A percentile compares a stretch with the other conserved stretches of the same genome.
These are phyloP conservation scores for Tulasnella sp. DNA, from an alignment of 768 basidiomycete genomes.

Conservation along the genomic window DNA sequence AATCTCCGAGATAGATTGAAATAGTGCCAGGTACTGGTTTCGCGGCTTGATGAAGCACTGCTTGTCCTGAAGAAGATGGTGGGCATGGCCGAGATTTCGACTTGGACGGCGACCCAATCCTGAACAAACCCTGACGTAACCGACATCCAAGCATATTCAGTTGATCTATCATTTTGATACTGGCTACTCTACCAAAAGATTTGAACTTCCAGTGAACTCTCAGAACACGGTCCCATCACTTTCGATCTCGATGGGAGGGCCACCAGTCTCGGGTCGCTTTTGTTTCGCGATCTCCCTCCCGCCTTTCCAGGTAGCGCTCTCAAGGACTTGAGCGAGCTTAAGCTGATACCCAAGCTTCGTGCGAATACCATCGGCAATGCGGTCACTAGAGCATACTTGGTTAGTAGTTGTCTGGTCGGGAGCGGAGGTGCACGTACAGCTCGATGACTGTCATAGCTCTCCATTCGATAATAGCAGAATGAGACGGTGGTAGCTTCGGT, in stretches of 20 bases:
- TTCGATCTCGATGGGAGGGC: conserved; percentile 77
- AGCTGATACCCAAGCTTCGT: conserved; percentile 42
- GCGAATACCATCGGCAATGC: conserved; percentile 62
- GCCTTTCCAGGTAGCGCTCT: conserved; percentile 95
- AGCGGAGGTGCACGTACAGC: conserved; percentile 44
- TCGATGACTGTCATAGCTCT: conserved; percentile 89
- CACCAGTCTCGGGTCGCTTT: conserved; percentile 59
- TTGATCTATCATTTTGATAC: too few species aligned
- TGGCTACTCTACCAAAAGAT: too few species aligned
- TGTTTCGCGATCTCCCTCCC: conserved; percentile 83
- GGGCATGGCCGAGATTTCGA: too few species aligned
- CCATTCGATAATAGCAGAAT: conserved; percentile 93
- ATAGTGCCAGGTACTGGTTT: too few species aligned
- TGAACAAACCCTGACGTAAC: too few species aligned
- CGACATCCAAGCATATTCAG: too few species aligned
- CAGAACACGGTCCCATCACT: conserved; percentile 79
- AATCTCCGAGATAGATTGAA: too few species aligned
- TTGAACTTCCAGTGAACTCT: too few species aligned
- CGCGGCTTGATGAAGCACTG: too few species aligned
- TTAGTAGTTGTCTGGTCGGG: conserved; percentile 4
- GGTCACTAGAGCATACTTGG: conserved; percentile 45
- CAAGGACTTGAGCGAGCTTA: conserved; percentile 76
- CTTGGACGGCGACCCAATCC: too few species aligned
- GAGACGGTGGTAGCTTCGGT: conserved; percentile 58
- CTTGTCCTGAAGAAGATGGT: too few species aligned